These are phyloP conservation scores for Cutaneotrichosporon sp. DNA, from an alignment of 1,284 basidiomycete species.

Conservation along the genomic window DNA sequence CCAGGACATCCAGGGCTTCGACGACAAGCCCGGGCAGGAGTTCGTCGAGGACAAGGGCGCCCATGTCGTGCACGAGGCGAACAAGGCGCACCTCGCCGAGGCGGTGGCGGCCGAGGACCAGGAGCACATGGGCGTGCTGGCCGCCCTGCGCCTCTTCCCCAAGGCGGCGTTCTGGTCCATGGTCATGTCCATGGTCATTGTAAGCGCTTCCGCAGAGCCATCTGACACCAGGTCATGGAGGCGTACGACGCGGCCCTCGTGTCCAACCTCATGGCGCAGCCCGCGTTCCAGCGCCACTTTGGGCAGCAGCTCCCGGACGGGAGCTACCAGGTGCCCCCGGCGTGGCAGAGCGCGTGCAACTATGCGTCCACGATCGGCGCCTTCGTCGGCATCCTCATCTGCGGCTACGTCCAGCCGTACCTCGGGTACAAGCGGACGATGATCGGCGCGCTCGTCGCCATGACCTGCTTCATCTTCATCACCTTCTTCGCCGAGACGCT, in stretches of 20 bases:
- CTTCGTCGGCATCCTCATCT: conserved; percentile 26
- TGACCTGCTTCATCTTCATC: conserved; percentile 51
- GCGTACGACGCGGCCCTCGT: conserved; percentile 14
- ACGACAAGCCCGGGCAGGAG: background rate
- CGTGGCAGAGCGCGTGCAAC: conserved; percentile 29
- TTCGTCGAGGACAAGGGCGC: conserved; percentile 7
- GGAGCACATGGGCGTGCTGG: conserved; percentile 7
- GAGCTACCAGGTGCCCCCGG: conserved; percentile 18
- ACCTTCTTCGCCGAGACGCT: conserved; percentile 27
- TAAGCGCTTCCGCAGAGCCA: background rate
- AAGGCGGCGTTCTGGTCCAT: conserved; percentile 21
- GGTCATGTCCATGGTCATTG: conserved; percentile 13
- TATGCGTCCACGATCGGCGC: conserved; percentile 24
- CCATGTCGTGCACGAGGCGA: background rate
- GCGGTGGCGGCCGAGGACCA: conserved; percentile 16
- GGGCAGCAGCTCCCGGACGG: conserved; percentile 20
- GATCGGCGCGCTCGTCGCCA: conserved; percentile 40
- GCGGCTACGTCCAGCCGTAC: conserved; percentile 26
- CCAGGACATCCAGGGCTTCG: too few species aligned
- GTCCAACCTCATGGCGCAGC: conserved; percentile 9
- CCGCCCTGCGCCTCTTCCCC: conserved; percentile 14
- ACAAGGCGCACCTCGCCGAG: background rate
- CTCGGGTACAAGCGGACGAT: conserved; percentile 23
- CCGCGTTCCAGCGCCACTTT: conserved; percentile 31
- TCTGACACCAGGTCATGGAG: conserved; percentile 20